Evolutionary conservation across 176 grass and related monocot genomes (phyloP).

Genomic region (Aegilops umbellulata): DNA sequence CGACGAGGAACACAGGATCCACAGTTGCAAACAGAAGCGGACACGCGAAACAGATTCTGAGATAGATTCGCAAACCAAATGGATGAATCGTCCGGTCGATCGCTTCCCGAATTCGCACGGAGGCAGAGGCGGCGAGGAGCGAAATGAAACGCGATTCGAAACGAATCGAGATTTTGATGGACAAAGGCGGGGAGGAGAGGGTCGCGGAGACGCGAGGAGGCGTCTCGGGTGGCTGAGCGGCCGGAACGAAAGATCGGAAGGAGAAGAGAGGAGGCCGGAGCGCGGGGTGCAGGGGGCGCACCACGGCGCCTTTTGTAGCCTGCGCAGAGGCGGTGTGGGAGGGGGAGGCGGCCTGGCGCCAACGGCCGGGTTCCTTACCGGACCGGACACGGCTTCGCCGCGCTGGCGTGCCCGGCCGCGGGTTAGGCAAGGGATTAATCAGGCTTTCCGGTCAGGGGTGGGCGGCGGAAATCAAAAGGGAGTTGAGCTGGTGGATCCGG

Average conservation of each 20-base stretch:
- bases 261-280: not conserved
- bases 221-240: no score
- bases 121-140: not conserved
- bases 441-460: no score
- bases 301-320: conserved; percentile 26
- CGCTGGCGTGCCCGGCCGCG: not conserved
- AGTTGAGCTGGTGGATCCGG: no score
- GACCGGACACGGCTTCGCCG: conserved; percentile 7
- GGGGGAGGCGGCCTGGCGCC: not conserved
- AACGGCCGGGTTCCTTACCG: conserved; percentile 24
- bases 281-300: not conserved
- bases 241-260: no score
- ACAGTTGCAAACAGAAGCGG: not conserved
- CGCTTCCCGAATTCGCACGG: not conserved
- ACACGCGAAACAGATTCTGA: no score
- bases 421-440: no score
- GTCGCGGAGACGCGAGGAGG: not conserved
- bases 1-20: not conserved
- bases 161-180: not conserved
- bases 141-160: not conserved
- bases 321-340: conserved; percentile 15
- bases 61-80: not conserved
- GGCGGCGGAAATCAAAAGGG: no score
- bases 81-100: not conserved
- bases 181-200: not conserved